These are phyloP conservation scores for Trifolium subterraneum DNA, from an alignment of 306 rosid species.

Conservation along the genomic window DNA sequence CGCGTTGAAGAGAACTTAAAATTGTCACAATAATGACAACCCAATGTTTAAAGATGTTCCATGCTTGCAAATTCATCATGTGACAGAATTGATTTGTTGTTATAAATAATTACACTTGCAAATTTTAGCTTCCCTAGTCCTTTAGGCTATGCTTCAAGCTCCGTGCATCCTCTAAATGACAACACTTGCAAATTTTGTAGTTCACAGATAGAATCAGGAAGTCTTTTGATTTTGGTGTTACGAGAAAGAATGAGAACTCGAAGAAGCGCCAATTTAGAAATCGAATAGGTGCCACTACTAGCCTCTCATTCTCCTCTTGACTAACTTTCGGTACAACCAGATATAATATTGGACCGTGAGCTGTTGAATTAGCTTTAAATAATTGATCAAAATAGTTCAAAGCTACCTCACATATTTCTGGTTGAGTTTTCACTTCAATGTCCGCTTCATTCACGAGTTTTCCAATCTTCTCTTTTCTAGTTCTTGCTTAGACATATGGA, in stretches of 20 bases:
- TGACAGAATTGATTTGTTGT: constrained; percentile 7
- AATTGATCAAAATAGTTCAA: no score
- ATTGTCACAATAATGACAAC: constrained; percentile 6
- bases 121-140: background rate
- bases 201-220: background rate
- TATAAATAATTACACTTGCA: no score
- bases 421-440: no score
- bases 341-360: no score
- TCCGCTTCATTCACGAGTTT: no score
- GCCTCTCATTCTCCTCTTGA: no score
- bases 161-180: background rate
- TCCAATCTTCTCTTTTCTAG: no score
- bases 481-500: no score
- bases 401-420: no score
- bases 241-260: background rate
- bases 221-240: background rate
- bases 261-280: background rate
- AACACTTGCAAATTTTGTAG: constrained; percentile 1
- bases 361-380: no score
- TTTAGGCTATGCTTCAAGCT: constrained; percentile 1
- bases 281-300: no score
- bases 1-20: background rate
- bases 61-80: background rate
- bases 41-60: background rate
- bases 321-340: no score